phyloP scores from a whole-genome alignment of 345 rosid genomes.

The Populus deltoides region DNA sequence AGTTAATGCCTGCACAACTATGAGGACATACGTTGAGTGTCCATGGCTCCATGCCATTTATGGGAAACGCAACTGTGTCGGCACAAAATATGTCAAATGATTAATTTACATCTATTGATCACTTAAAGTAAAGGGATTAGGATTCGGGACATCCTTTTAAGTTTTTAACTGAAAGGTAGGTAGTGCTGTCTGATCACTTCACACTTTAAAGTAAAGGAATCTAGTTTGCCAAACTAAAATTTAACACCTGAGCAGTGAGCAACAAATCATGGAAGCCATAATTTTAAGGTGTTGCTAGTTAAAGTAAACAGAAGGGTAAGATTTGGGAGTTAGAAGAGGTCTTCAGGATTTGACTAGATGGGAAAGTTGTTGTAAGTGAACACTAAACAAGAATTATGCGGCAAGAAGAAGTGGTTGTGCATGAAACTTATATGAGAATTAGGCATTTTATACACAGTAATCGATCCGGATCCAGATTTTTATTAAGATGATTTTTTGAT shows the following conservation, averaged over 20 bases:
- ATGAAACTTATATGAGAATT: neutral
- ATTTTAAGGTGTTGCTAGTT: too few relatives aligned
- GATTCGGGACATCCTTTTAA: neutral
- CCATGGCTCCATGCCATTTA: neutral
- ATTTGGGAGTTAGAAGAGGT: too few relatives aligned
- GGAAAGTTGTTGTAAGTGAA: too few relatives aligned
- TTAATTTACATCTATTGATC: neutral
- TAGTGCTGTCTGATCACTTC: neutral
- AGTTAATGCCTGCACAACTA: neutral
- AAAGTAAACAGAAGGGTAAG: neutral
- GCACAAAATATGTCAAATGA: too few relatives aligned
- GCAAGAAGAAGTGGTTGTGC: too few relatives aligned
- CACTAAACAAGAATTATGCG: too few relatives aligned
- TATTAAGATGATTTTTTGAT: too few relatives aligned
- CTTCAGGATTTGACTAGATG: too few relatives aligned
- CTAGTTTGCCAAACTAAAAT: too few relatives aligned
- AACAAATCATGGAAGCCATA: neutral
- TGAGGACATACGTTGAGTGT: neutral
- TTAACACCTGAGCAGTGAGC: neutral
- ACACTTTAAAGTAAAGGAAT: neutral
- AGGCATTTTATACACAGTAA: too few relatives aligned
- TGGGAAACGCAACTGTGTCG: too few relatives aligned
- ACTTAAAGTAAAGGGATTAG: neutral
- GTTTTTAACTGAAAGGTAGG: too few relatives aligned
- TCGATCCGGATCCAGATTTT: neutral